Base-by-base conservation (phyloP, 2,329 filamentous ascomycete species). In the Colletotrichum simmondsii region DNA sequence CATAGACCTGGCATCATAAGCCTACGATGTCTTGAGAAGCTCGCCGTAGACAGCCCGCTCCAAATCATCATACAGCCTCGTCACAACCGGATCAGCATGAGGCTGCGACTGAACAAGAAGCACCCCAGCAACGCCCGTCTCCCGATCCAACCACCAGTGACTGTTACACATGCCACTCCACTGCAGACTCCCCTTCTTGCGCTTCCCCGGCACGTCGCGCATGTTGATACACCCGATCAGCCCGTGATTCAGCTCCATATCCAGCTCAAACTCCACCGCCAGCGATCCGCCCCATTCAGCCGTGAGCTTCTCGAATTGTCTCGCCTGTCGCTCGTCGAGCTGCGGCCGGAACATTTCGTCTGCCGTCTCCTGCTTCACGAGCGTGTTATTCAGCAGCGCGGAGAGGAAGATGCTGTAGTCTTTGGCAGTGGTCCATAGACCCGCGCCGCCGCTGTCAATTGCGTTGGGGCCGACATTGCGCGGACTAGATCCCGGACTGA, bases 151-250 rank as follows among this genome's bases (percentile, higher is more conserved):
- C 83, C 83, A 84, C 85, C 85, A 87, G 68, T 81, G 81, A 22
- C 81, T 79, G 68, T 86, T 86, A 26, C 76, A 77, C 71, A 83
- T 80, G 42, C 85, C 85, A n/a, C 78, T 78, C 85, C 85, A 87
- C 77, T 81, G 83, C 68, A 87, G 71, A 42, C 83, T 86, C 0
- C 84, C 84, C 74, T 80, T 82, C 59, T 76, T 79, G 49, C 85
- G 78, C 79, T 84, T 85, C 0, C 82, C 83, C 0, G 81, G 79
- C 8, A 82, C 77, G 65, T 86, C 81, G 30, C 80, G 79, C 72
- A 82, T 67, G 65, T 84, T 85, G 57, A 87, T 75, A 32, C 83
- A 75, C 4, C 85, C 85, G 4, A 79, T 80, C 10, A 86, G 75
- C 1, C 84, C 83, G 56, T 83, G 78, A 66, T 83, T 81, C 5